Evolutionary conservation across 78 protist genomes (phyloP), one percentile per base, ranked within the genome.

Genomic region (Mastigamoeba balamuthi): DNA sequence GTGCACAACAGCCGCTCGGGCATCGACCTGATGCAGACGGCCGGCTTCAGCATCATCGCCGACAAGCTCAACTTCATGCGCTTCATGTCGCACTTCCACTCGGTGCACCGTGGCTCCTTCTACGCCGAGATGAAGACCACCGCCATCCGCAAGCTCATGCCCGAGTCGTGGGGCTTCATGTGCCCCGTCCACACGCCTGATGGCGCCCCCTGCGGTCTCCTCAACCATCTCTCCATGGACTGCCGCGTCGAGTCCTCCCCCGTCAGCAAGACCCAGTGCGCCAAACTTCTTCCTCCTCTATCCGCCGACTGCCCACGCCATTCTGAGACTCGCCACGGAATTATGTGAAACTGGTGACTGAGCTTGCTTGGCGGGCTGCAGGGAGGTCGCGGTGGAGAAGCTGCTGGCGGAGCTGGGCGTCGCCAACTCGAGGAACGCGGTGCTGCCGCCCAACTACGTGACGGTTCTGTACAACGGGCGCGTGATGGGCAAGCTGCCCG

Each of bases 121-220:
- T 95, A 93, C 78, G 72, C 98, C 2, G 85, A 80, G 40, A 88
- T 95, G 95, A 88, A 88, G 52, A 92, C 98, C 23, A 94, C 98
- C 10, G 28, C 86, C 17, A 93, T 92, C 44, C 89, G 99, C 38
- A 93, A 91, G 80, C 88, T 96, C 68, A 86, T 90, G 74, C 98
- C 98, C 29, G 99, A 96, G 58, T 44, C 91, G 7, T 97, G 95
- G 94, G 98, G 99, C 66, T 98, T 95, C 88, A 33, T 98, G 28
- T 98, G 99, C 81, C 98, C 99, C 39, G 99, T 97, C 30, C 99
- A 98, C 95, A 97, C 99, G 2, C 99, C 99, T 40, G 99, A 98
- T 72, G 99, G 99, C 25, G 87, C 95, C 29, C 98, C 98, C 30
- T 98, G 99, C 69, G 99, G 99, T 40, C 86, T 98, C 33, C 75